Evolutionary conservation across 1,139 yeast genomes (phyloP), one percentile per base, ranked within the genome.

Genomic region (Blastobotrys capitulatus): DNA sequence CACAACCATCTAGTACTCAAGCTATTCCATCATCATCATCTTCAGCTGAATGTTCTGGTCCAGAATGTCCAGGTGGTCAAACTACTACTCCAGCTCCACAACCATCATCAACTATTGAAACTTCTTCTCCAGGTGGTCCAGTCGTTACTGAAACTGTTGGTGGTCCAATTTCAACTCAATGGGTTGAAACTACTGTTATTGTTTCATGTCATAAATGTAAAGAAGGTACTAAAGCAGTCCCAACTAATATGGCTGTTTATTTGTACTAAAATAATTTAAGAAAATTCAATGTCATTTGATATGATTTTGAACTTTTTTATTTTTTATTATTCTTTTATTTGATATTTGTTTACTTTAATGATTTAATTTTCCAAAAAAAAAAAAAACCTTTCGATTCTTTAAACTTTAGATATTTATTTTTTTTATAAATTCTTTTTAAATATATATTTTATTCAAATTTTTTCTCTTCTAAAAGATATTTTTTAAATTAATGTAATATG

Each of bases 11-110:
- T 15, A 29, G 42, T 12, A 20, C 47, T 7, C 34, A 29, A 8
- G 27, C 47, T 26, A 9, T 37, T 18, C 34, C 34, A 26, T 40
- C n/a, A n/a, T n/a, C n/a, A n/a, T n/a, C n/a, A n/a, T n/a, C 29
- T 27, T 37, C 47, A 37, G 29, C 26, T 12, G 16, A 37, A 26
- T 38, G 42, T 18, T 42, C 42, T 26, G 18, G 42, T 7, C 9
- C 29, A 10, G 29, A 26, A 26, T 7, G 9, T 10, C 32, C 32
- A 29, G 32, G 4, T 6, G 32, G 32, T 29, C 5, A 12, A 10
- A 7, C 29, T 7, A 12, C 32, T 29, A 13, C 32, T 29, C 32
- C 32, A 29, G 32, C n/a, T 6, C 8, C 40, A 37, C 3, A 26
- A 4, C 16, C 40, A 15, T 6, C 16, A 2, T 19, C 27, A 18